These are phyloP conservation scores for Paramyrothecium sp. DNA, from an alignment of 2,329 filamentous ascomycete species.

Conservation along the genomic window DNA sequence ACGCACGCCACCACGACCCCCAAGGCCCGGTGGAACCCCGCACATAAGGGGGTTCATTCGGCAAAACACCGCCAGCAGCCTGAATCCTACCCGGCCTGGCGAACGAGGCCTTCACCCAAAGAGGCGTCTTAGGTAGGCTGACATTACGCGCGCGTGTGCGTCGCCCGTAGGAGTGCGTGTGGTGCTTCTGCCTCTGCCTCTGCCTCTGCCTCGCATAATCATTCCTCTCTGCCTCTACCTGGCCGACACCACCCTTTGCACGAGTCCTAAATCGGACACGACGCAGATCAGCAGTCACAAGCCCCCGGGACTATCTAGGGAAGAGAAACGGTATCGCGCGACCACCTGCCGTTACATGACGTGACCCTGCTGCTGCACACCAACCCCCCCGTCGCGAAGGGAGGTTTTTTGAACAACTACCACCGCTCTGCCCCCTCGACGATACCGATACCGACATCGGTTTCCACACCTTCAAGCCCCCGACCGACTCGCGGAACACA, in stretches of 20 bases:
- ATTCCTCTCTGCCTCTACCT: conserved; percentile 8
- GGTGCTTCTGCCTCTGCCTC: conserved; percentile 3
- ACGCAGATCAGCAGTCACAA: neutral
- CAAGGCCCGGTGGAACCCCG: neutral
- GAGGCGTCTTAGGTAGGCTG: neutral
- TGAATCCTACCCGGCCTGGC: neutral
- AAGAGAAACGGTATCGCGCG: neutral
- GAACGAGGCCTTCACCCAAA: neutral
- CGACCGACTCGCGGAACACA: neutral
- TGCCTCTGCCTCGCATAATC: neutral
- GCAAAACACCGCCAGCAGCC: neutral
- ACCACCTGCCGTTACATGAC: conserved; percentile 1
- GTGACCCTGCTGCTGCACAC: neutral
- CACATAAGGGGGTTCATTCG: neutral
- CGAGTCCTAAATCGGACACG: neutral
- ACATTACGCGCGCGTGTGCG: neutral
- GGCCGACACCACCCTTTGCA: neutral
- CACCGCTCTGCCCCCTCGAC: no score
- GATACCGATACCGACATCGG: neutral
- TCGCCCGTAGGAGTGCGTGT: neutral
- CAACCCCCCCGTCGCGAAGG: neutral
- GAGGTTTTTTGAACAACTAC: neutral
- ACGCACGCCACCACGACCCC: neutral
- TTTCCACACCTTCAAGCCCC: neutral
- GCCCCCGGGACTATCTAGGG: neutral